Evolutionary conservation across 2,329 filamentous ascomycete species (phyloP), one percentile per base, ranked within the genome.

Genomic region (Acrocalymma vagum): DNA sequence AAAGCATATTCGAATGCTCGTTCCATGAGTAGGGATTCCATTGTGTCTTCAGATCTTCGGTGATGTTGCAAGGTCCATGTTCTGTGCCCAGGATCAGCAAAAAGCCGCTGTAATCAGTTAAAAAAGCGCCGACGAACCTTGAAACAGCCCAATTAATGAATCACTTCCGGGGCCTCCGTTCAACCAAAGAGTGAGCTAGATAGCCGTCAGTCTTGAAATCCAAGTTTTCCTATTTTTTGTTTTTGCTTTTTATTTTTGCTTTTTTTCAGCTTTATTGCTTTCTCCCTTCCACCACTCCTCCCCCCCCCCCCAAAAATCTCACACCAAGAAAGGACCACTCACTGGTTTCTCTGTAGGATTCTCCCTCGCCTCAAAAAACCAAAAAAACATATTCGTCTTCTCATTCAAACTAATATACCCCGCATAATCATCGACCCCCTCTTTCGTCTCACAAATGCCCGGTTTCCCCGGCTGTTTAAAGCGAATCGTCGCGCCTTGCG

Each of bases 61-160:
- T 71, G 38, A 76, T 71, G 14, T 67, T 68, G 51, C 74, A 77
- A 0, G 75, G 76, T 0, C 75, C 75, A 38, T 72, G 67, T 49
- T 76, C 72, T 45, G 27, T 7, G 10, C 9, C n/a, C 17, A 29
- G 10, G 22, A 30, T 10, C n/a, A 14, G 26, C 11, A 29, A 14
- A 11, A 29, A 9, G 7, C 5, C 4, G 4, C 26, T 6, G 13
- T 3, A 30, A 31, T 18, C 10, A 18, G 10, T 9, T 24, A 5
- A 23, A 25, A 17, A 21, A 9, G n/a, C 6, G n/a, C 4, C 6
- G 6, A 20, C 29, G 5, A 32, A 41, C 62, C 63, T 35, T 81
- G 73, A 45, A 83, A 83, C 3, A 84, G 58, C 1, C 80, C 79
- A 43, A 83, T 78, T 58, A 83, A 67, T 8, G 75, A 79, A 45